These are phyloP conservation scores for Xylaria sp. DNA, from an alignment of 2,329 filamentous ascomycete genomes.

Conservation along the genomic window DNA sequence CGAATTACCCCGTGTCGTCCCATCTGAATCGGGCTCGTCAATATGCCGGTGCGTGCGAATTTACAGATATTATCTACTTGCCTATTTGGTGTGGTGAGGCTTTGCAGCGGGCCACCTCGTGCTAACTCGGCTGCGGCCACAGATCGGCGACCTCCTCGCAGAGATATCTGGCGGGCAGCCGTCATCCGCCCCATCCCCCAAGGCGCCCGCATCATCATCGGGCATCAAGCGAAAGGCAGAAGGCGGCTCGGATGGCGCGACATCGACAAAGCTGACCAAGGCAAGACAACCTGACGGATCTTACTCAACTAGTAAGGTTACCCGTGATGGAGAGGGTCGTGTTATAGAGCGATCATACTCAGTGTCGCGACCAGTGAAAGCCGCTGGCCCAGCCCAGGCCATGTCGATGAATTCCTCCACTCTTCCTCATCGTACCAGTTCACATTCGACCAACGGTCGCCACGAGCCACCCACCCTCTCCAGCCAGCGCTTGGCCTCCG, in stretches of 20 bases:
- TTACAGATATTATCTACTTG: background rate
- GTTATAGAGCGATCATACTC: constrained; percentile 41
- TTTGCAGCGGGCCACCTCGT: constrained; percentile 19
- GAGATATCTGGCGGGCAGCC: constrained; percentile 69
- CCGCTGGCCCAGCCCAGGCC: constrained; percentile 41
- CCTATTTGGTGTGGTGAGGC: constrained; percentile 12
- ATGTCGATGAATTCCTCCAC: constrained; percentile 45
- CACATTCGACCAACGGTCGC: constrained; percentile 45
- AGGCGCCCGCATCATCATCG: constrained; percentile 47
- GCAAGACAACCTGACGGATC: constrained; percentile 46
- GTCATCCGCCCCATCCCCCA: constrained; percentile 50
- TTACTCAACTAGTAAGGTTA: constrained; percentile 46
- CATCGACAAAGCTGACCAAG: constrained; percentile 45
- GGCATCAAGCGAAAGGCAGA: constrained; percentile 68
- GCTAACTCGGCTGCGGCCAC: constrained; percentile 38
- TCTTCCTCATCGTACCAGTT: constrained; percentile 46
- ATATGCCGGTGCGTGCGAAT: constrained; percentile 53
- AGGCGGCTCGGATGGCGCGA: constrained; percentile 54
- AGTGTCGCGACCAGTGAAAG: constrained; percentile 41
- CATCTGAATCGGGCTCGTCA: constrained; percentile 40
- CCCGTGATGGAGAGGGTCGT: constrained; percentile 44
- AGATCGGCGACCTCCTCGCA: constrained; percentile 70
- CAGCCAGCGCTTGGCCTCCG: constrained; percentile 37
- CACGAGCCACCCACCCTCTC: constrained; percentile 42
- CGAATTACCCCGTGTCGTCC: constrained; percentile 32